Percentiles rank a stretch among this genome's conserved stretches.
phyloP scores from a whole-genome alignment of 2,329 filamentous ascomycete genomes.

The Trichoderma hamatum region DNA sequence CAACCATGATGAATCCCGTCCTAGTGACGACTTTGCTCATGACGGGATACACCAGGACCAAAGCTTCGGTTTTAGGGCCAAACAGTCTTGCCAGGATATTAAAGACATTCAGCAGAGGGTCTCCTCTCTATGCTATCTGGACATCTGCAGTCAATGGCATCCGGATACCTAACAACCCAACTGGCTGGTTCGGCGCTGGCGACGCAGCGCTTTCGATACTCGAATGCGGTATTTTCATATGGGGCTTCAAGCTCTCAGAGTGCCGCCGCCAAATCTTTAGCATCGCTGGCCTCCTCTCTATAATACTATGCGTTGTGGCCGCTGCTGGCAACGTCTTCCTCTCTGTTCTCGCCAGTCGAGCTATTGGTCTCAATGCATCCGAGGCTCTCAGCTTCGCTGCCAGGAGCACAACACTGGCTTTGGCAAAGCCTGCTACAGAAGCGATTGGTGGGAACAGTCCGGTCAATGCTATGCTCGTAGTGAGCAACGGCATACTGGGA shows the following conservation, averaged over 20 bases:
- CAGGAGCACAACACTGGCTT: conserved; percentile 54
- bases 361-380: conserved; percentile 41
- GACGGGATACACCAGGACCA: conserved; percentile 48
- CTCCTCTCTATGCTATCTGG: conserved; percentile 43
- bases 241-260: conserved; percentile 58
- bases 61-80: conserved; percentile 38
- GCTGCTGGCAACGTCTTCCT: conserved; percentile 49
- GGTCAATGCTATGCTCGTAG: conserved; percentile 55
- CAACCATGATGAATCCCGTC: conserved; percentile 52
- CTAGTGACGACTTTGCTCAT: conserved; percentile 51
- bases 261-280: conserved; percentile 52
- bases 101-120: conserved; percentile 40
- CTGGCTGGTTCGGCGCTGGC: conserved; percentile 49
- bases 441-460: conserved; percentile 50
- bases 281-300: conserved; percentile 44
- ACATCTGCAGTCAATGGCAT: conserved; percentile 29
- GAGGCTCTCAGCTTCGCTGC: conserved; percentile 52
- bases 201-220: conserved; percentile 54
- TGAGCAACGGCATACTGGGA: conserved; percentile 54
- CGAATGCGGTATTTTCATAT: conserved; percentile 54
- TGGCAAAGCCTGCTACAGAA: conserved; percentile 52
- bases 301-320: conserved; percentile 42
- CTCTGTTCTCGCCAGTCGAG: conserved; percentile 43
- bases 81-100: conserved; percentile 39
- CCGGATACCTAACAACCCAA: conserved; percentile 28